A percentile compares a stretch with the other conserved stretches of the same genome.
These are phyloP conservation scores for Colletotrichum musicola DNA, from an alignment of 2,329 filamentous ascomycete species.

Conservation along the genomic window DNA sequence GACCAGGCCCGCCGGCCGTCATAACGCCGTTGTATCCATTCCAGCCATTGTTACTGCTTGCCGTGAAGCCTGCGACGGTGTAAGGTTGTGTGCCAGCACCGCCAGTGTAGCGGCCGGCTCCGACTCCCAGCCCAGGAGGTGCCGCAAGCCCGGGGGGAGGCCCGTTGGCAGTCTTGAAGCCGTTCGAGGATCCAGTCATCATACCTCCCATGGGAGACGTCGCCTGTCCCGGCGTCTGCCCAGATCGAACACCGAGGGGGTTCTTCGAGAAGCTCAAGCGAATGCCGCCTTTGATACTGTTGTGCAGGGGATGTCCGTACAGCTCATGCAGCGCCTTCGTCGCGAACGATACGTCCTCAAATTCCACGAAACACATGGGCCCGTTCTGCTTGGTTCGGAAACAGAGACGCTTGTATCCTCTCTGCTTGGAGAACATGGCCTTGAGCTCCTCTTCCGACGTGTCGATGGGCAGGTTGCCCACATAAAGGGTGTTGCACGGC, in stretches of 20 bases:
- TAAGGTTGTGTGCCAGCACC: slow-evolving; percentile 33
- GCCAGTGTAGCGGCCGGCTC: slow-evolving; percentile 46
- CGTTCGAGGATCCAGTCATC: slow-evolving; percentile 64
- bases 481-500: slow-evolving; percentile 97
- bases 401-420: slow-evolving; percentile 94
- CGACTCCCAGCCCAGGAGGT: slow-evolving; percentile 75
- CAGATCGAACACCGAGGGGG: slow-evolving; percentile 89
- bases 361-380: slow-evolving; percentile 99
- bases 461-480: slow-evolving; percentile 94
- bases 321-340: slow-evolving; percentile 92
- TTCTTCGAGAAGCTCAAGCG: slow-evolving; percentile 98
- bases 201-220: slow-evolving; percentile 68
- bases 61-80: slow-evolving; percentile 38
- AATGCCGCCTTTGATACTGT: slow-evolving; percentile 94
- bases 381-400: slow-evolving; percentile 96
- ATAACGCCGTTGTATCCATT: slow-evolving; percentile 37
- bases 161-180: slow-evolving; percentile 77
- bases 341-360: slow-evolving; percentile 91
- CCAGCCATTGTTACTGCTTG: slow-evolving; percentile 40
- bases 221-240: slow-evolving; percentile 67
- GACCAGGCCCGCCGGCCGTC: slow-evolving; percentile 40
- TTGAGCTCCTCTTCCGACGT: slow-evolving; percentile 97
- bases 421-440: slow-evolving; percentile 89
- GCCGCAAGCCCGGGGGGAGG: slow-evolving; percentile 85
- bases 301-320: slow-evolving; percentile 88